Conservation (phyloP, 768 basidiomycete genomes). For the Amanita jacksonii region DNA sequence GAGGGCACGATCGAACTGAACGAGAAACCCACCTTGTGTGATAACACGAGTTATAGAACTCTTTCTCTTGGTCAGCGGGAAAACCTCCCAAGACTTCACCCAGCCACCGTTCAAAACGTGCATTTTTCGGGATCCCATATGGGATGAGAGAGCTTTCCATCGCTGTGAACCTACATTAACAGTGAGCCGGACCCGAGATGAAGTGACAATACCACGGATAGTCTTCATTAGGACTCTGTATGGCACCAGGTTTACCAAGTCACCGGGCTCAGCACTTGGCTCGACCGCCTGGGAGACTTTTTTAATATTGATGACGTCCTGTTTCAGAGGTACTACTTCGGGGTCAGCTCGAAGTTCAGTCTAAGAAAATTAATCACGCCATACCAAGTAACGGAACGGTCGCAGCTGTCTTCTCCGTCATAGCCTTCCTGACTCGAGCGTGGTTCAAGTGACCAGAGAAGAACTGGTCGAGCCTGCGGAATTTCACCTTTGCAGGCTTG, state of each 20-base stretch:
- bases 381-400: constrained; percentile 26
- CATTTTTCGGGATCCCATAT: constrained; percentile 26
- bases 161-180: constrained; percentile 13
- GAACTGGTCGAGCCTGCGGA: constrained; percentile 20
- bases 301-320: background rate
- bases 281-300: background rate
- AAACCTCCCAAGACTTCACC: constrained; percentile 12
- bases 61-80: background rate
- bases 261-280: constrained; percentile 6
- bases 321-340: background rate
- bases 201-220: constrained; percentile 25
- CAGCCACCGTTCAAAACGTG: constrained; percentile 32
- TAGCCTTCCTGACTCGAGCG: constrained; percentile 17
- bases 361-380: constrained; percentile 7
- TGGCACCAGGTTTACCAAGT: constrained; percentile 28
- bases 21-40: background rate
- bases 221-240: constrained; percentile 31
- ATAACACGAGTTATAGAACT: background rate
- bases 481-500: constrained; percentile 19
- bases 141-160: constrained; percentile 39
- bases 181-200: background rate
- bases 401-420: constrained; percentile 16
- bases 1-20: background rate
- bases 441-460: constrained; percentile 21
- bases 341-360: background rate